Evolutionary conservation across 1,284 basidiomycete genomes (phyloP).

Genomic region (Sphaerobolus stellatus): DNA sequence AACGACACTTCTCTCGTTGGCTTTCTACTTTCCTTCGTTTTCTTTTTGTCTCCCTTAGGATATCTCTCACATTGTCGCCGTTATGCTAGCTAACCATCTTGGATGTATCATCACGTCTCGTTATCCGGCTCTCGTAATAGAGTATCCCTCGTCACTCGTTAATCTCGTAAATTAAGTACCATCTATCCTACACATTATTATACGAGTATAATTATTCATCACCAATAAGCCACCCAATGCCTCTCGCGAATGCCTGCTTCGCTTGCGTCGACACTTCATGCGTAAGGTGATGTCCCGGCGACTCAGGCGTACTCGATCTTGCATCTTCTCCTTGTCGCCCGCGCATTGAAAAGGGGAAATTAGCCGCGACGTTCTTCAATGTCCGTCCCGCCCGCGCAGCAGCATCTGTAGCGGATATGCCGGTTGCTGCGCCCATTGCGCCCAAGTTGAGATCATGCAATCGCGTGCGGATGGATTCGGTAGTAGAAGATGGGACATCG

Average conservation of each 20-base stretch:
- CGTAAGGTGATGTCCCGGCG: not conserved
- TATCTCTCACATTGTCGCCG: no score
- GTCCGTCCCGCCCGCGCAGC: slow-evolving; percentile 72
- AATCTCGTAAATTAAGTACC: not conserved
- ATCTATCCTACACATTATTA: slow-evolving; percentile 6
- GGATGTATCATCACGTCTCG: no score
- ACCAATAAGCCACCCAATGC: slow-evolving; percentile 86
- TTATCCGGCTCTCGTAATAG: no score
- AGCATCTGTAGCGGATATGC: slow-evolving; percentile 51
- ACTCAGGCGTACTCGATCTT: slow-evolving; percentile 19
- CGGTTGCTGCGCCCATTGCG: slow-evolving; percentile 2
- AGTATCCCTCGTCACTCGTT: not conserved
- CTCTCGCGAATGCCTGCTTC: slow-evolving; percentile 70
- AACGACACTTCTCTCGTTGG: no score
- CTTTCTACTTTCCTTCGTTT: no score
- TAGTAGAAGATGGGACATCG: slow-evolving; percentile 20
- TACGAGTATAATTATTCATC: slow-evolving; percentile 59
- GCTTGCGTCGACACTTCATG: slow-evolving; percentile 68
- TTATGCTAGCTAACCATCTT: no score
- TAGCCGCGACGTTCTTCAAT: slow-evolving; percentile 74
- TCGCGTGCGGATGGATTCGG: slow-evolving; percentile 20
- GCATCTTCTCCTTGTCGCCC: slow-evolving; percentile 47
- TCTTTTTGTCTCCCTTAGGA: no score
- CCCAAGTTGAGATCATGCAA: slow-evolving; percentile 8
- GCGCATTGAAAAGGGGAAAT: slow-evolving; percentile 63